Conservation (phyloP, 495 filamentous ascomycete species). For the Aspergillus ellipticus region DNA sequence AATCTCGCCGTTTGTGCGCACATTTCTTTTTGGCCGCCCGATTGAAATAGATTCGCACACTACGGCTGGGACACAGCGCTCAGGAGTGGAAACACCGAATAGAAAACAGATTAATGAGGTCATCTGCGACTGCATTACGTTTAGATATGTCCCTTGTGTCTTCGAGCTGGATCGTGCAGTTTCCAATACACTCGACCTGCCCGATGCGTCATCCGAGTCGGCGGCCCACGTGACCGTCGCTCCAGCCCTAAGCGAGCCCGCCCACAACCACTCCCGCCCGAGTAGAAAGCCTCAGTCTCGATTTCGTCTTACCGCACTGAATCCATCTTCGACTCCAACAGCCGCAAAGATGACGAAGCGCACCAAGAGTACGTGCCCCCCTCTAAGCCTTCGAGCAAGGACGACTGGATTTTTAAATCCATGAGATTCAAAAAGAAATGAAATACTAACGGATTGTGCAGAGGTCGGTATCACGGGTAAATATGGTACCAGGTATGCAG, state of each 20-base stretch:
- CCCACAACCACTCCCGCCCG: slow-evolving; percentile 42
- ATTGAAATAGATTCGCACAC: background rate
- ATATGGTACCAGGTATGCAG: slow-evolving; percentile 63
- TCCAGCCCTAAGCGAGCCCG: slow-evolving; percentile 46
- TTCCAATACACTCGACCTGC: too few species aligned
- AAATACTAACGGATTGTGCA: slow-evolving; percentile 36
- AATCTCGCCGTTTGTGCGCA: background rate
- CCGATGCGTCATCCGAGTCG: too few species aligned
- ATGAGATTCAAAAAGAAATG: slow-evolving; percentile 9
- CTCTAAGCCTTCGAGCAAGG: background rate
- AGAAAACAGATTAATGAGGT: background rate
- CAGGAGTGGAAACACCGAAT: background rate
- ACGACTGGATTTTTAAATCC: background rate
- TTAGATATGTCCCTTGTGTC: too few species aligned
- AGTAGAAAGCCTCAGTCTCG: slow-evolving; percentile 32
- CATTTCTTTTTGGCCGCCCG: background rate
- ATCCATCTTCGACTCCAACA: slow-evolving; percentile 45
- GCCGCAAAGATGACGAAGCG: slow-evolving; percentile 84
- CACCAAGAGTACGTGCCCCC: slow-evolving; percentile 69
- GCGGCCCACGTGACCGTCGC: slow-evolving; percentile 27
- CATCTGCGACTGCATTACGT: too few species aligned
- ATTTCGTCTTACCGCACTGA: slow-evolving; percentile 41
- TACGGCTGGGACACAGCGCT: background rate
- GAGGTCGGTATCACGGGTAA: slow-evolving; percentile 85
- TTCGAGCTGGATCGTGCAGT: too few species aligned